Evolutionary conservation across 2,329 filamentous ascomycete species (phyloP), one percentile per base, ranked within the genome.

Genomic region (Colletotrichum eremochloae): DNA sequence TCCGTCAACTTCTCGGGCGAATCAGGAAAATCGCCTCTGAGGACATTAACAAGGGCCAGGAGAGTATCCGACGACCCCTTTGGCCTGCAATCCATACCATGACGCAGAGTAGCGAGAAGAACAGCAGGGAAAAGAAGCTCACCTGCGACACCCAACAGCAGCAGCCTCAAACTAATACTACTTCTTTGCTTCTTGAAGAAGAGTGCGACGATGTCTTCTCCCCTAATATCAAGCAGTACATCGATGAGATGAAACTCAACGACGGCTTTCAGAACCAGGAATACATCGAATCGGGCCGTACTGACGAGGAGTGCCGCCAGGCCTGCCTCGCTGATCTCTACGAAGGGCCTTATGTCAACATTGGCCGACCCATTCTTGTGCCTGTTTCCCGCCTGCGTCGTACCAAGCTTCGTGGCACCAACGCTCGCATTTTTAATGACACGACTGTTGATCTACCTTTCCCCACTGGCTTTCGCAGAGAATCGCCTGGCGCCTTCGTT

Each of bases 331-430:
- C 56, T 42, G 56, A 58, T 42, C 56, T 58, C 12, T 40, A 58
- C 38, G n/a, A 58, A 14, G 56, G 56, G 20, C 56, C 56, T 14
- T 58, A 58, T 36, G 56, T 40, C 56, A 58, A 58, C 56, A 58
- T 58, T 29, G 56, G 38, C 36, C 53, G 67, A 20, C 53, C 31
- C n/a, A 70, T 70, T 12, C 63, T 70, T 18, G 52, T 61, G 31
- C 67, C 67, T 29, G 46, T 70, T 63, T 67, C 67, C 44, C 55
- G 55, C 38, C 46, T 66, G 63, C 46, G 53, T 38, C 67, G 55
- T 20, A 33, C 55, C 46, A 40, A 31, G 15, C 31, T 29, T 15
- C 52, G 24, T 31, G 58, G 40, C 11, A 6, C 50, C 42, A 63
- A 46, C 20, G 31, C 58, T 44, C 38, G n/a, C 31, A n/a, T 31